phyloP scores from a whole-genome alignment of 1,139 yeast genomes.

The Suhomyces panamericanus region DNA sequence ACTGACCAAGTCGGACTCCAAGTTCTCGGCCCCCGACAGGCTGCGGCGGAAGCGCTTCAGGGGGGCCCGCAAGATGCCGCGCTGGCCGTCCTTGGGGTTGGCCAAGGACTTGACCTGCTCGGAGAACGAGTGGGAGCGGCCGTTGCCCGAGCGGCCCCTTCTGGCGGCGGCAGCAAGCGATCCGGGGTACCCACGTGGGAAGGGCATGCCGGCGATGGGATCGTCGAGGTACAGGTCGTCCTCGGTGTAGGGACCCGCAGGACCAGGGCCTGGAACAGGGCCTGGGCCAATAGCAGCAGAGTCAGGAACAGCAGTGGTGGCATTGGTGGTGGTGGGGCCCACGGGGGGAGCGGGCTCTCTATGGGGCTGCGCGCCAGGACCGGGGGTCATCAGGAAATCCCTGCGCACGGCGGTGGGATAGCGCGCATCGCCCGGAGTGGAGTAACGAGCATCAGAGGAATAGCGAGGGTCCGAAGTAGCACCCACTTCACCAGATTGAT shows the following conservation, averaged over 20 bases:
- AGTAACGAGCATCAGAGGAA: not conserved
- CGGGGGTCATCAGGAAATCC: not conserved
- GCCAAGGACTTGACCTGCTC: conserved; percentile 18
- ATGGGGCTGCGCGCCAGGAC: too few species aligned
- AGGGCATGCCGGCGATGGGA: conserved; percentile 18
- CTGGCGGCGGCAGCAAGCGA: conserved; percentile 20
- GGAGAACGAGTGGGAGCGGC: conserved; percentile 36
- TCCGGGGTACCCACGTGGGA: conserved; percentile 17
- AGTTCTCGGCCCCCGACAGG: conserved; percentile 16
- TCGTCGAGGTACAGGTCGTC: conserved; percentile 17
- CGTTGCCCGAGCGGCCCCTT: conserved; percentile 21
- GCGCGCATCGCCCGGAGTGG: not conserved
- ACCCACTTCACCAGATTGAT: too few species aligned
- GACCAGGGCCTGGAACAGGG: conserved; percentile 25
- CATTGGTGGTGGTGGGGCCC: too few species aligned
- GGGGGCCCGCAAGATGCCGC: conserved; percentile 8
- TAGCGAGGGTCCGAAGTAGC: not conserved
- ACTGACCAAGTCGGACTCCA: conserved; percentile 27
- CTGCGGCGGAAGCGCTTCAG: conserved; percentile 18
- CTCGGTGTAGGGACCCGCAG: conserved; percentile 26
- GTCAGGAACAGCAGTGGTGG: too few species aligned
- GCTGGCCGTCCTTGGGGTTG: conserved; percentile 11
- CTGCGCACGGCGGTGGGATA: not conserved
- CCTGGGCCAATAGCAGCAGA: too few species aligned
- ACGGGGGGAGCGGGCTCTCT: too few species aligned